Conservation (phyloP, 768 basidiomycete species). For the Chalciporus chontae region DNA sequence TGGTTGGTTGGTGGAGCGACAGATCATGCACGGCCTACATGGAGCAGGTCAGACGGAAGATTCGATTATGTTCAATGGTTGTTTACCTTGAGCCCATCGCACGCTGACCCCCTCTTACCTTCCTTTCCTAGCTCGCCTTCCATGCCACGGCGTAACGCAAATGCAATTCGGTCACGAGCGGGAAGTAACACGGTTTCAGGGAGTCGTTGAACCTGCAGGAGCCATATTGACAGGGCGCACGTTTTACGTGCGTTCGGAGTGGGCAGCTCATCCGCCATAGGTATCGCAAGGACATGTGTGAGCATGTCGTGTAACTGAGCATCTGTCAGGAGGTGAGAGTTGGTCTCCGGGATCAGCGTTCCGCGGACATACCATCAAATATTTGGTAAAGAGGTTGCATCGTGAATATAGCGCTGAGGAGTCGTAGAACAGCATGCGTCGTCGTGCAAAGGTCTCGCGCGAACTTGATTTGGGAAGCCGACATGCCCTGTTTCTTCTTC, state of each 20-base stretch:
- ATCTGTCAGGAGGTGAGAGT: conserved; percentile 38
- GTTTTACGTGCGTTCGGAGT: conserved; percentile 88
- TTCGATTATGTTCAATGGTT: conserved; percentile 1
- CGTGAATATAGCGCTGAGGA: conserved; percentile 60
- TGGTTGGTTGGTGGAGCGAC: conserved; percentile 54
- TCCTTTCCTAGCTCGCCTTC: conserved; percentile 86
- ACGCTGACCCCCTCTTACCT: conserved; percentile 80
- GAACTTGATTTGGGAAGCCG: conserved; percentile 72
- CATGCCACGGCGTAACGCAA: conserved; percentile 70
- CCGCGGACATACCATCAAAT: conserved; percentile 54
- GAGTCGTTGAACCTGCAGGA: conserved; percentile 68
- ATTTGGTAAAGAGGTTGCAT: conserved; percentile 54
- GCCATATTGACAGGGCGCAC: conserved; percentile 71
- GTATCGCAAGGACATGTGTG: conserved; percentile 65
- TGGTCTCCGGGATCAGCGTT: not conserved
- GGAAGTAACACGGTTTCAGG: conserved; percentile 58
- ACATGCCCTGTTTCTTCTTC: conserved; percentile 59
- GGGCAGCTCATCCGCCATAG: conserved; percentile 62
- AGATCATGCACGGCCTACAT: conserved; percentile 70
- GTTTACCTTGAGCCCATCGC: conserved; percentile 72
- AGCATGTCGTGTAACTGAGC: conserved; percentile 57
- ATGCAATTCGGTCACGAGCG: conserved; percentile 63
- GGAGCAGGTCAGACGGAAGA: conserved; percentile 9
- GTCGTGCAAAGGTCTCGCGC: conserved; percentile 77
- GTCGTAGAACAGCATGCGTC: conserved; percentile 64